Evolutionary conservation across 352 stramenopile genomes (phyloP).

Genomic region (Pythium coloratum): DNA sequence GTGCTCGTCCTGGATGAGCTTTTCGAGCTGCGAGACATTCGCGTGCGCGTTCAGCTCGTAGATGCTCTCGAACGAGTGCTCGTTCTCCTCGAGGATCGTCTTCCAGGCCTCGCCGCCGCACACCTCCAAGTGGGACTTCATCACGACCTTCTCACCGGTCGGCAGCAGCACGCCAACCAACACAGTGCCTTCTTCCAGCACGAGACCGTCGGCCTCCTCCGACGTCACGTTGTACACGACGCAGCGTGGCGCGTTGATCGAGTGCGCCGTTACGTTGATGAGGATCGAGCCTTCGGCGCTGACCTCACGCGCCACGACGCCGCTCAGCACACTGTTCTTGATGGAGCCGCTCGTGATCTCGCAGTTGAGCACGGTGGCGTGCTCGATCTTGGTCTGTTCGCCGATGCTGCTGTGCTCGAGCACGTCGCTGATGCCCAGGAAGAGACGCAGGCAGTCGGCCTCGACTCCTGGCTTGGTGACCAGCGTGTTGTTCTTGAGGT

Average conservation of each 20-base stretch:
- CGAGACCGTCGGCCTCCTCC: slow-evolving; percentile 87
- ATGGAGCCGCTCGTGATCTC: slow-evolving; percentile 69
- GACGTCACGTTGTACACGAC: slow-evolving; percentile 98
- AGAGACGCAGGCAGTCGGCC: slow-evolving; percentile 73
- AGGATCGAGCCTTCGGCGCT: slow-evolving; percentile 95
- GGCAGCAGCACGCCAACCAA: slow-evolving; percentile 93
- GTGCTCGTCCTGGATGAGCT: slow-evolving; percentile 84
- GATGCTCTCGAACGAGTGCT: slow-evolving; percentile 95
- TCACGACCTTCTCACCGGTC: slow-evolving; percentile 90
- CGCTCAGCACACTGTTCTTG: slow-evolving; percentile 85
- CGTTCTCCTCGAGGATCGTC: slow-evolving; percentile 89
- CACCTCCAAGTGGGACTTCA: slow-evolving; percentile 91
- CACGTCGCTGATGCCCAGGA: slow-evolving; percentile 78
- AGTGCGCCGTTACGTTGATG: slow-evolving; percentile 97
- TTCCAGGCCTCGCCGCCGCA: slow-evolving; percentile 96
- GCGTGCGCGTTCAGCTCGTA: slow-evolving; percentile 92
- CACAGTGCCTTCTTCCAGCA: slow-evolving; percentile 92
- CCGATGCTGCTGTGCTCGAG: slow-evolving; percentile 80
- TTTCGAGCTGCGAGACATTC: slow-evolving; percentile 84
- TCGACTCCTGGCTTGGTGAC: slow-evolving; percentile 87
- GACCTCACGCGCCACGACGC: slow-evolving; percentile 89
- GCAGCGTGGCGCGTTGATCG: slow-evolving; percentile 93
- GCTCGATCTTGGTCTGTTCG: slow-evolving; percentile 49
- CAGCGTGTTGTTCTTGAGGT: slow-evolving; percentile 96
- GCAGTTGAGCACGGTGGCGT: slow-evolving; percentile 80